A percentile compares a stretch with the other conserved stretches of the same genome.
phyloP scores from a whole-genome alignment of 2,329 filamentous ascomycete species.

The Fusarium sp. region DNA sequence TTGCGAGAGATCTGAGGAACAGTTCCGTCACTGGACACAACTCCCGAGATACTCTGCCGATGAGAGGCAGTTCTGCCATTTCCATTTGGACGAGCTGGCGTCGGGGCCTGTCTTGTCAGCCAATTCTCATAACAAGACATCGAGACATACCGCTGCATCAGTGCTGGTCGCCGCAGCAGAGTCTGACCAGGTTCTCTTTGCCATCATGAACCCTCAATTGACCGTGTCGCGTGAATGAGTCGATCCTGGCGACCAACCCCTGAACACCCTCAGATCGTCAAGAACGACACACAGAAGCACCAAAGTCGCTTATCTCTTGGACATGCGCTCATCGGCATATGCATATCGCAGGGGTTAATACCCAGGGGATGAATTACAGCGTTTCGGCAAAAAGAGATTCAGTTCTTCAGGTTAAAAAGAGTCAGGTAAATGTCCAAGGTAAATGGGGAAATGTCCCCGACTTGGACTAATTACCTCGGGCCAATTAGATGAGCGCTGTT shows the following conservation, averaged over 20 bases:
- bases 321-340: neutral
- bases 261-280: neutral
- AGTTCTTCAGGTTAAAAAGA: neutral
- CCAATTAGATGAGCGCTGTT: constrained; percentile 13
- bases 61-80: constrained; percentile 28
- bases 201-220: constrained; percentile 17
- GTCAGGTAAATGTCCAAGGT: constrained; percentile 16
- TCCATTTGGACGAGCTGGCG: constrained; percentile 25
- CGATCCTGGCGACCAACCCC: neutral
- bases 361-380: neutral
- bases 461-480: neutral
- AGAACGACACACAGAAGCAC: neutral
- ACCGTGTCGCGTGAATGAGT: neutral
- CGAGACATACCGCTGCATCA: constrained; percentile 16
- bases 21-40: constrained; percentile 23
- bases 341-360: neutral
- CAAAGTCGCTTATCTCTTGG: neutral
- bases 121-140: neutral
- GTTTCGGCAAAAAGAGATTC: neutral
- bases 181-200: constrained; percentile 41
- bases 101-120: constrained; percentile 24
- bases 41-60: constrained; percentile 30
- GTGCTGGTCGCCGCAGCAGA: constrained; percentile 18
- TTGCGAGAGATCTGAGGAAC: constrained; percentile 51
- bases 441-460: constrained; percentile 39